phyloP scores from a whole-genome alignment of 2,329 filamentous ascomycete genomes.

The Didymosphaeria variabile region DNA sequence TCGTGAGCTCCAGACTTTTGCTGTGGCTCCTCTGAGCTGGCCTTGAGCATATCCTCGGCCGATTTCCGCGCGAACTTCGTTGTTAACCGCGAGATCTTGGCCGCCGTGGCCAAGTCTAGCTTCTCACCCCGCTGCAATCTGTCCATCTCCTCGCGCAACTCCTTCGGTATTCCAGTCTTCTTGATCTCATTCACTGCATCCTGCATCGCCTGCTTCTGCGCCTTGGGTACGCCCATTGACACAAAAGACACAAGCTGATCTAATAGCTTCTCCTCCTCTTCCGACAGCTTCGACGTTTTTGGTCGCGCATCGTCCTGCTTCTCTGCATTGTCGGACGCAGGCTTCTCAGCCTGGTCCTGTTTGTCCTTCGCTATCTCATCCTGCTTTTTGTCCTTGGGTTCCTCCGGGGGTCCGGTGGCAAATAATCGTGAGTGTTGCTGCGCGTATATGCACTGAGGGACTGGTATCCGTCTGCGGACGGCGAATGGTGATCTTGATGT shows the following conservation, averaged over 20 bases:
- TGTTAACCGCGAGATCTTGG: constrained; percentile 67
- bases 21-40: constrained; percentile 40
- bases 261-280: constrained; percentile 67
- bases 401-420: constrained; percentile 49
- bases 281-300: constrained; percentile 56
- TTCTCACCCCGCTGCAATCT: constrained; percentile 59
- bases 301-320: constrained; percentile 40
- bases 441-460: constrained; percentile 55
- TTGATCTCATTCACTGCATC: constrained; percentile 70
- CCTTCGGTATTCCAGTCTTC: constrained; percentile 73
- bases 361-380: constrained; percentile 36
- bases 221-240: constrained; percentile 67
- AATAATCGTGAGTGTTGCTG: constrained; percentile 55
- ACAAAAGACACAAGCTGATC: constrained; percentile 65
- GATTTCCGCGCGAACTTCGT: constrained; percentile 64
- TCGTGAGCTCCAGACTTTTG: constrained; percentile 58
- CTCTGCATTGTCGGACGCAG: constrained; percentile 51
- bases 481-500: constrained; percentile 55
- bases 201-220: constrained; percentile 68
- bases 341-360: constrained; percentile 42
- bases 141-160: constrained; percentile 71
- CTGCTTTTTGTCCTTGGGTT: constrained; percentile 43
- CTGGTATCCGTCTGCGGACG: constrained; percentile 47
- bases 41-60: constrained; percentile 50
- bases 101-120: constrained; percentile 64